These are phyloP conservation scores for Yamadazyma paraphyllophila DNA, from an alignment of 805 yeast species.

Conservation along the genomic window DNA sequence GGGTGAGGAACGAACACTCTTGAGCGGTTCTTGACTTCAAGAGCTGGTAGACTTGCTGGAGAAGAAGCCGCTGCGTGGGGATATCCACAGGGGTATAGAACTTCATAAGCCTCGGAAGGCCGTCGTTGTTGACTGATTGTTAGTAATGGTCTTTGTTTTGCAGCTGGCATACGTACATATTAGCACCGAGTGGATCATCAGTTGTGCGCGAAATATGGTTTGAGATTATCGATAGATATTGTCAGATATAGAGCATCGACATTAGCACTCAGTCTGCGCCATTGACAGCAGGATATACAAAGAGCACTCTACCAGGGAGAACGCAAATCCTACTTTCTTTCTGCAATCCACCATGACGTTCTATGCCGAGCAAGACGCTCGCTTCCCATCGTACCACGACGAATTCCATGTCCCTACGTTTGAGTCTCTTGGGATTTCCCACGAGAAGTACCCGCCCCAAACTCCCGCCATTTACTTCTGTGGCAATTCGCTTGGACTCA, in stretches of 20 bases:
- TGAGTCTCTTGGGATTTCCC: constrained; percentile 51
- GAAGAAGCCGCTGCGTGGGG: constrained; percentile 72
- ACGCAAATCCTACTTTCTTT: too few species aligned
- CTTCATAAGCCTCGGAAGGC: constrained; percentile 83
- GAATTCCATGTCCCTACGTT: constrained; percentile 69
- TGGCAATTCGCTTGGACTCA: constrained; percentile 91
- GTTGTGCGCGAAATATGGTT: background rate
- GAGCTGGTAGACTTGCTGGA: constrained; percentile 78
- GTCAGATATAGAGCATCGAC: too few species aligned
- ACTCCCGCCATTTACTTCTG: constrained; percentile 60
- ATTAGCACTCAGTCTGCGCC: too few species aligned
- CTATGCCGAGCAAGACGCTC: constrained; percentile 8
- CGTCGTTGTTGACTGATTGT: constrained; percentile 73
- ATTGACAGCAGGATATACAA: too few species aligned
- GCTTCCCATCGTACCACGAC: constrained; percentile 32
- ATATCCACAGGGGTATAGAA: constrained; percentile 91
- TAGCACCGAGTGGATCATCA: constrained; percentile 83
- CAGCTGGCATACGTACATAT: constrained; percentile 55
- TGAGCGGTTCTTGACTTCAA: constrained; percentile 67
- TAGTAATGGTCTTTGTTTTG: background rate
- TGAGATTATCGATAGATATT: background rate
- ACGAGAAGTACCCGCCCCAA: constrained; percentile 13
- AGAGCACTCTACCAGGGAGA: too few species aligned
- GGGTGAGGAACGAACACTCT: constrained; percentile 87
- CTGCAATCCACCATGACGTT: background rate